These are phyloP conservation scores for Parastagonospora avenae DNA, from an alignment of 2,329 filamentous ascomycete species.

Conservation along the genomic window DNA sequence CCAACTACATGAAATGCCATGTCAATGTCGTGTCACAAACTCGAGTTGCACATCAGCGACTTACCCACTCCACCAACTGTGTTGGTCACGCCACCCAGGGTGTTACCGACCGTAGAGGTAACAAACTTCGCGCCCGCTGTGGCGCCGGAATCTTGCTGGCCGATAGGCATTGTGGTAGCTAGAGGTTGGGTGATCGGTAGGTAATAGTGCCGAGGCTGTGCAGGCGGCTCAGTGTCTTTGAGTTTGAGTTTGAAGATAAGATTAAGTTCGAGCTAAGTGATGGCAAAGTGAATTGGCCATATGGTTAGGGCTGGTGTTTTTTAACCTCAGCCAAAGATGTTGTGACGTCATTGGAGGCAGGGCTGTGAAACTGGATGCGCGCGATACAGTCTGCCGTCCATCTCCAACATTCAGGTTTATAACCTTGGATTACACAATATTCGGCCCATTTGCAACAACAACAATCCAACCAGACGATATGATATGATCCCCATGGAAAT, in stretches of 20 bases:
- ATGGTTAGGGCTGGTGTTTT: not conserved
- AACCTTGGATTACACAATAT: not conserved
- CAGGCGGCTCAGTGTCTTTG: not conserved
- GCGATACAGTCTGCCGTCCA: not conserved
- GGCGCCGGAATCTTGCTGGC: conserved; percentile 50
- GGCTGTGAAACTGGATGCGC: conserved; percentile 1
- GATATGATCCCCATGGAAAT: too few relatives aligned
- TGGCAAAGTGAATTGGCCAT: not conserved
- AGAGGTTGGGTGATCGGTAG: conserved; percentile 7
- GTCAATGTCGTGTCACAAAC: too few relatives aligned
- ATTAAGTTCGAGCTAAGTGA: conserved; percentile 8
- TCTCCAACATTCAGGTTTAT: conserved; percentile 1
- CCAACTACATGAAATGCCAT: conserved; percentile 42
- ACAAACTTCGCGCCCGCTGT: conserved; percentile 61
- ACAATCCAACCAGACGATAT: not conserved
- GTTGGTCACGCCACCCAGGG: conserved; percentile 58
- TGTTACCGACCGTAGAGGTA: conserved; percentile 62
- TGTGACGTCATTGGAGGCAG: conserved; percentile 1
- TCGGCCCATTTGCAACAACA: not conserved
- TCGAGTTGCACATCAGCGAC: too few relatives aligned
- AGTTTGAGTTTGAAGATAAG: conserved; percentile 5
- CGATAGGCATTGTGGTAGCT: conserved; percentile 38
- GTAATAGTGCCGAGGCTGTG: not conserved
- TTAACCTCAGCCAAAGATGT: not conserved
- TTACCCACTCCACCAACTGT: conserved; percentile 56